Conservation (phyloP, 1,284 basidiomycete genomes). For the Earliella scabrosa region DNA sequence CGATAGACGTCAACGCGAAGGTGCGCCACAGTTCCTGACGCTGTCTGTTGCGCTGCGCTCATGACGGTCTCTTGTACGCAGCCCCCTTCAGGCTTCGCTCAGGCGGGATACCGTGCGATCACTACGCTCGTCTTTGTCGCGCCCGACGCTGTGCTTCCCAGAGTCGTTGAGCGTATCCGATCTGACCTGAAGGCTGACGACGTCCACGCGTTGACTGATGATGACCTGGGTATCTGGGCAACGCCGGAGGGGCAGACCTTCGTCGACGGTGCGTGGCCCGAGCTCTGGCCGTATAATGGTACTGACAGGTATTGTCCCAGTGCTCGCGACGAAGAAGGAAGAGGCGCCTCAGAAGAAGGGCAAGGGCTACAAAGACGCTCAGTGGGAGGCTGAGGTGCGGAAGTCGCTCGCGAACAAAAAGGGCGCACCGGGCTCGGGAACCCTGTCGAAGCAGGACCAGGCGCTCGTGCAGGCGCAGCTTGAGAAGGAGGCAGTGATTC, state of each 20-base stretch:
- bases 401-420: conserved; percentile 82
- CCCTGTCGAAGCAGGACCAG: conserved; percentile 84
- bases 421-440: conserved; percentile 43
- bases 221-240: conserved; percentile 83
- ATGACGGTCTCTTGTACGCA: not conserved
- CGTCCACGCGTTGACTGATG: conserved; percentile 67
- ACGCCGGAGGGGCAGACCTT: conserved; percentile 82
- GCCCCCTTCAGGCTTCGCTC: conserved; percentile 45
- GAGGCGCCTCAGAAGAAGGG: conserved; percentile 69
- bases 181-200: conserved; percentile 62
- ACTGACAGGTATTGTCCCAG: conserved; percentile 39
- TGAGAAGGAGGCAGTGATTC: conserved; percentile 73
- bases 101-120: conserved; percentile 77
- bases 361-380: conserved; percentile 85
- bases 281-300: not conserved
- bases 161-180: conserved; percentile 68
- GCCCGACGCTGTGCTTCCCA: conserved; percentile 68
- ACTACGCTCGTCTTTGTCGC: conserved; percentile 82
- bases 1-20: conserved; percentile 47
- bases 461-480: conserved; percentile 81
- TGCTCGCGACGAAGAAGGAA: conserved; percentile 63
- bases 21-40: conserved; percentile 33
- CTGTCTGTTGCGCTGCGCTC: not conserved
- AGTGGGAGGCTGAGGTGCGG: conserved; percentile 94
- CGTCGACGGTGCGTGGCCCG: conserved; percentile 67